A percentile compares a stretch with the other conserved stretches of the same genome.
These are phyloP conservation scores for Sporobolomyces phaffii DNA, from an alignment of 768 basidiomycete genomes.

Conservation along the genomic window DNA sequence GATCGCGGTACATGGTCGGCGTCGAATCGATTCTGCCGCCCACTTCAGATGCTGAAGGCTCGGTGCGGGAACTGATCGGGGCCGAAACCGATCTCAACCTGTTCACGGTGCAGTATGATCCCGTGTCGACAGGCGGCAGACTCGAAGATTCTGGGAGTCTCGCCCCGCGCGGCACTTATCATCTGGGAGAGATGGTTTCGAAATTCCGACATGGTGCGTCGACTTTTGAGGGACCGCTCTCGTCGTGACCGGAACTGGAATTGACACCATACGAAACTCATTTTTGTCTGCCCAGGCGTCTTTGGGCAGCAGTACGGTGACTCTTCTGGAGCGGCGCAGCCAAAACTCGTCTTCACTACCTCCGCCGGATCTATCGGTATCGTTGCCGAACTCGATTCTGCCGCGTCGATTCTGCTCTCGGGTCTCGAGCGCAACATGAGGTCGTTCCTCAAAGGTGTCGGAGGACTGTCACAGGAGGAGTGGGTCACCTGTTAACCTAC, in stretches of 20 bases:
- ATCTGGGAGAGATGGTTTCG: slow-evolving; percentile 70
- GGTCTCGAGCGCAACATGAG: slow-evolving; percentile 70
- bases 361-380: slow-evolving; percentile 72
- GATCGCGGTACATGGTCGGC: slow-evolving; percentile 65
- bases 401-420: slow-evolving; percentile 57
- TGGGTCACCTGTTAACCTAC: slow-evolving; percentile 45
- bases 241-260: neutral
- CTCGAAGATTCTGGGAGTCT: slow-evolving; percentile 63
- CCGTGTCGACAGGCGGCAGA: slow-evolving; percentile 50
- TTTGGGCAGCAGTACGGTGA: slow-evolving; percentile 52
- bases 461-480: slow-evolving; percentile 60
- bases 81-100: slow-evolving; percentile 59
- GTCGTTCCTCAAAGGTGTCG: slow-evolving; percentile 53
- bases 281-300: slow-evolving; percentile 51
- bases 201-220: slow-evolving; percentile 52
- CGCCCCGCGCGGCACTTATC: slow-evolving; percentile 63
- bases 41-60: neutral
- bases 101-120: slow-evolving; percentile 26
- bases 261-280: too few relatives aligned
- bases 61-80: slow-evolving; percentile 55
- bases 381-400: slow-evolving; percentile 57
- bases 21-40: slow-evolving; percentile 49
- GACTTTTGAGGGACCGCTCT: neutral
- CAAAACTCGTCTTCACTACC: slow-evolving; percentile 69
- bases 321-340: slow-evolving; percentile 48